These are phyloP conservation scores for Pseudocercospora musae DNA, from an alignment of 2,329 filamentous ascomycete species.

Conservation along the genomic window DNA sequence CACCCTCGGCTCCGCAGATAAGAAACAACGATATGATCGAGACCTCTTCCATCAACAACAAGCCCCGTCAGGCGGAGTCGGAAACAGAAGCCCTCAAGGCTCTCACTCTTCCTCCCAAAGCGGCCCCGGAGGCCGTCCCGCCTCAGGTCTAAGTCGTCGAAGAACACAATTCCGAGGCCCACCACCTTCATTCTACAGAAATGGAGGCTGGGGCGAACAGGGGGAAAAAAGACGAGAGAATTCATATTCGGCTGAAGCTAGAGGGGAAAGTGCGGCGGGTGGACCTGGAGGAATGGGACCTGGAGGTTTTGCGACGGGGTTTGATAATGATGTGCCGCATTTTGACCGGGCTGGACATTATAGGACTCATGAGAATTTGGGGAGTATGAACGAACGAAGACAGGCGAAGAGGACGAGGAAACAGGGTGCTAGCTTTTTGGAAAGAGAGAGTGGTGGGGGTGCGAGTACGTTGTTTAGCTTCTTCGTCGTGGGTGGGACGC, in stretches of 20 bases:
- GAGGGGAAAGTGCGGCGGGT: conserved; percentile 20
- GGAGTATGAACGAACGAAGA: conserved; percentile 42
- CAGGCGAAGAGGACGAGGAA: conserved; percentile 23
- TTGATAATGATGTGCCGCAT: conserved; percentile 62
- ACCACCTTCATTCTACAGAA: conserved; percentile 82
- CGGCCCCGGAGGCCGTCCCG: conserved; percentile 66
- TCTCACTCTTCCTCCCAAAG: conserved; percentile 53
- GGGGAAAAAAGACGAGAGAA: conserved; percentile 55
- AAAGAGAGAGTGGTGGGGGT: conserved; percentile 17
- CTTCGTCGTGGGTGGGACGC: conserved; percentile 32
- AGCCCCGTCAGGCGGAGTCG: conserved; percentile 30
- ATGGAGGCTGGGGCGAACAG: conserved; percentile 72
- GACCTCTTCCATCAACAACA: conserved; percentile 50
- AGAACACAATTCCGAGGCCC: conserved; percentile 76
- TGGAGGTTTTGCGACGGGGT: conserved; percentile 58
- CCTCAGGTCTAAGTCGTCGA: conserved; percentile 75
- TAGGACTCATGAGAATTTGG: conserved; percentile 59
- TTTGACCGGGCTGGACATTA: conserved; percentile 74
- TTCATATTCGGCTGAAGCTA: conserved; percentile 31
- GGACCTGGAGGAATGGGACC: conserved; percentile 27
- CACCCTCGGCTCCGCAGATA: conserved; percentile 54
- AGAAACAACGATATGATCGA: conserved; percentile 78
- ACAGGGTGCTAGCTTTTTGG: conserved; percentile 19
- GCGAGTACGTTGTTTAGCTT: conserved; percentile 33
- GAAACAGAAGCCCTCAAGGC: conserved; percentile 52